Conservation (phyloP, 768 basidiomycete genomes). For the Tricholoma bakamatsutake region DNA sequence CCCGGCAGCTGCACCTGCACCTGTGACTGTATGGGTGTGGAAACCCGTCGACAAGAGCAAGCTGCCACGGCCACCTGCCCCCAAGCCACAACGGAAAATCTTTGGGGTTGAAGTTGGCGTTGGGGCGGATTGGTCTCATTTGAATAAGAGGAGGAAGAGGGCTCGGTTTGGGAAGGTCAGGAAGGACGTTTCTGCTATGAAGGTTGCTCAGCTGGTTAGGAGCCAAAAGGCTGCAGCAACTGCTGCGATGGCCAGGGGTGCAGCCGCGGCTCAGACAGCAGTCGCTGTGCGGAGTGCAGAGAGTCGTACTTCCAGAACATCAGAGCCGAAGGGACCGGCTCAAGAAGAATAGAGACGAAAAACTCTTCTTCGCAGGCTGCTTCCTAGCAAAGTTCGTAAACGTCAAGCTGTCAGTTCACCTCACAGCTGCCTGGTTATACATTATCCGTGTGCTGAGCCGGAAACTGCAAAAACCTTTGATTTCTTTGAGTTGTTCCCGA, state of each 20-base stretch:
- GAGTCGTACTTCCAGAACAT: background rate
- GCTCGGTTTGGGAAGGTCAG: constrained; percentile 41
- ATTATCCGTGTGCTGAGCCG: no score
- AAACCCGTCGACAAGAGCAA: constrained; percentile 10
- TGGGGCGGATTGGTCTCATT: constrained; percentile 47
- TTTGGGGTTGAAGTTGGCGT: constrained; percentile 39
- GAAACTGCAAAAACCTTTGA: no score
- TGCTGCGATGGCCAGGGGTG: background rate
- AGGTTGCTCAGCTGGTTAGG: constrained; percentile 19
- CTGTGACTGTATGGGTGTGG: constrained; percentile 40
- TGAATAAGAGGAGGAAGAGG: constrained; percentile 48
- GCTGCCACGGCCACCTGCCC: background rate
- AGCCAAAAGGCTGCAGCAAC: constrained; percentile 1
- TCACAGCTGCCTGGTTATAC: background rate
- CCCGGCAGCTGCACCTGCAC: constrained; percentile 7
- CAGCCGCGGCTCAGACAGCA: background rate
- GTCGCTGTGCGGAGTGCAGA: background rate
- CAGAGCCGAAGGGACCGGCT: background rate
- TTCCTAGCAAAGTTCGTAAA: background rate
- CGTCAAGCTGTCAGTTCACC: background rate
- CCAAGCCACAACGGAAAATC: constrained; percentile 1
- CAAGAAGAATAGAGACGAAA: background rate
- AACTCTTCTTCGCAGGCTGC: background rate
- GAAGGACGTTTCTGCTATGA: constrained; percentile 35
- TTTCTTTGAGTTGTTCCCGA: no score